Evolutionary conservation across 1,284 basidiomycete genomes (phyloP).

Genomic region (Austropuccinia psidii): DNA sequence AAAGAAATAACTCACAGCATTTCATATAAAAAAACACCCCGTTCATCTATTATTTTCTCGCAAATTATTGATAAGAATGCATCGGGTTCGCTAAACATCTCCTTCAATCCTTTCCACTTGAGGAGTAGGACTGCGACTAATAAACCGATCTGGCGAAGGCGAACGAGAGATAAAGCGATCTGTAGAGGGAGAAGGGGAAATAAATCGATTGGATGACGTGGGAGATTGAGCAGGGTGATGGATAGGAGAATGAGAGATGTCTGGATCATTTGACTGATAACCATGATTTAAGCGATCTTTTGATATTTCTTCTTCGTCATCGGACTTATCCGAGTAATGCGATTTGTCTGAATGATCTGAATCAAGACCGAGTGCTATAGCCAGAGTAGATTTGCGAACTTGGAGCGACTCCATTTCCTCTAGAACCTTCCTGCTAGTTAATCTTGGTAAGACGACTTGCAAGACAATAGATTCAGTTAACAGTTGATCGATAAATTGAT

Average conservation of each 20-base stretch:
- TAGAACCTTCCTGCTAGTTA: constrained; percentile 73
- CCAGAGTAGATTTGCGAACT: constrained; percentile 66
- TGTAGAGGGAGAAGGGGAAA: background rate
- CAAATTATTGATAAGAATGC: too few relatives aligned
- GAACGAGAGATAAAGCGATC: constrained; percentile 41
- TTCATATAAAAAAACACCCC: too few relatives aligned
- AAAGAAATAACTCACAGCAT: too few relatives aligned
- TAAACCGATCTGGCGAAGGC: constrained; percentile 39
- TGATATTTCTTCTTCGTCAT: constrained; percentile 37
- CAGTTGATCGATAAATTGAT: constrained; percentile 82
- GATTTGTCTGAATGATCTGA: constrained; percentile 29
- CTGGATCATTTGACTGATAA: background rate
- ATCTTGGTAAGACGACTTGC: constrained; percentile 87
- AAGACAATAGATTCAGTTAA: constrained; percentile 85
- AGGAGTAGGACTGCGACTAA: constrained; percentile 36
- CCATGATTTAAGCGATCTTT: constrained; percentile 10
- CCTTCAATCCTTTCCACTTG: constrained; percentile 30
- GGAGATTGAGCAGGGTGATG: background rate
- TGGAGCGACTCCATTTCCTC: constrained; percentile 86
- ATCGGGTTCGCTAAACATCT: constrained; percentile 24
- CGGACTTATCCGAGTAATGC: background rate
- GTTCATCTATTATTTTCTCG: too few relatives aligned
- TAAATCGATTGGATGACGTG: background rate
- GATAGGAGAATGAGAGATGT: constrained; percentile 17
- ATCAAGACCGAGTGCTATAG: constrained; percentile 61